Evolutionary conservation across 257 asterid genomes (phyloP), one percentile per base, ranked within the genome.

Genomic region (Ajuga chamaepitys): DNA sequence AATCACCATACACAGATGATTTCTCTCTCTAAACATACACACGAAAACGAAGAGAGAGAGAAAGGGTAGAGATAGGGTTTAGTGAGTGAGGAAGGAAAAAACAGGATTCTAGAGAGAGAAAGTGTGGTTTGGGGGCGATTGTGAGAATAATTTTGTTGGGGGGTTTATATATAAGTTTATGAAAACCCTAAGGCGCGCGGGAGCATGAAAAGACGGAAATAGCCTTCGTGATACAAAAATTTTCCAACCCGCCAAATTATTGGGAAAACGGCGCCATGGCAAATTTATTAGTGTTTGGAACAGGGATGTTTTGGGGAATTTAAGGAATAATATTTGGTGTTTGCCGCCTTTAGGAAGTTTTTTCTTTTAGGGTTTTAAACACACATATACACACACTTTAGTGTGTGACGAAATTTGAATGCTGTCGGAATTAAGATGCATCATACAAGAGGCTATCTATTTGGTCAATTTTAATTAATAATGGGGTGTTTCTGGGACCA

Each of bases 111-210:
- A 64, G 81, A 72, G 58, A 57, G 82, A 70, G 78, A 60, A 21
- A 52, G 24, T 28, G 63, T 2, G 32, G 5, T 42, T 10, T 64
- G 77, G 81, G 84, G 83, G 86, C 81, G 85, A 81, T 67, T 78
- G 87, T 46, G 80, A 64, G 52, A 73, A 56, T 72, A n/a, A 13
- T 50, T 65, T 66, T 66, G 51, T 68, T 73, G 82, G 77, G 63
- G 64, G 55, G 59, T 54, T 80, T 83, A 73, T 81, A 83, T 75
- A 68, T 66, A 65, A 71, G 53, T 57, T 55, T 62, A 70, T 37
- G 78, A 82, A 90, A 91, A 86, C 96, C 98, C 98, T 88, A 88
- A 85, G 83, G 82, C 79, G 86, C 75, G 82, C 76, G 65, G 24
- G 71, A 48, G 44, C 0, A 2, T n/a, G 76, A 83, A 86, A 77